phyloP scores from a whole-genome alignment of 2,329 filamentous ascomycete species.

The Elsinoe perseae region DNA sequence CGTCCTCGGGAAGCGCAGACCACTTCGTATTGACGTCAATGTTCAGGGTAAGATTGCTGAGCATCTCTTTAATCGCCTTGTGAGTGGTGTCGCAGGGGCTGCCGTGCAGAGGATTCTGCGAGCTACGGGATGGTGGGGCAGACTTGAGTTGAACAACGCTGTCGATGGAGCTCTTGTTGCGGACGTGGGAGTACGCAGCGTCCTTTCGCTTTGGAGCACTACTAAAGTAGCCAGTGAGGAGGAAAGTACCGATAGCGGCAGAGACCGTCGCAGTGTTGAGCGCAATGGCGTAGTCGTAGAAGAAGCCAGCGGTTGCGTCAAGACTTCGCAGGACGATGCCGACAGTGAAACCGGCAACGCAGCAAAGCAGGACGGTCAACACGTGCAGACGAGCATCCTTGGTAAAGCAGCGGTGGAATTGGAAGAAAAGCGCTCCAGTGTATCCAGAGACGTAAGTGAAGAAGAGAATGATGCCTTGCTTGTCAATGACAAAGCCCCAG shows the following conservation, averaged over 20 bases:
- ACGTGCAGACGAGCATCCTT: constrained; percentile 16
- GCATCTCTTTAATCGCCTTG: constrained; percentile 14
- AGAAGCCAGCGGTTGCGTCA: constrained; percentile 3
- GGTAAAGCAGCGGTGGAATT: constrained; percentile 20
- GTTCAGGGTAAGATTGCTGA: constrained; percentile 16
- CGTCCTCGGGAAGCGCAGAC: constrained; percentile 16
- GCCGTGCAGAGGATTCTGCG: not conserved
- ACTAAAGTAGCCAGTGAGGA: constrained; percentile 18
- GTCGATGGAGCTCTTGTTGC: constrained; percentile 7
- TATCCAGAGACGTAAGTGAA: constrained; percentile 17
- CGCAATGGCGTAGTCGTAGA: constrained; percentile 18
- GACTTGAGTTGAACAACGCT: constrained; percentile 13
- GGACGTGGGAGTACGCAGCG: not conserved
- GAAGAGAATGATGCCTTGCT: constrained; percentile 16
- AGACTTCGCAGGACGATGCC: constrained; percentile 16
- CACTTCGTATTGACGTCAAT: constrained; percentile 18
- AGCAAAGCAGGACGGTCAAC: constrained; percentile 15
- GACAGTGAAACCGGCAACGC: constrained; percentile 17
- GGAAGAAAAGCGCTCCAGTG: constrained; percentile 19
- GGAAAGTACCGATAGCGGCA: constrained; percentile 16
- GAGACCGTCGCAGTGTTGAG: constrained; percentile 16
- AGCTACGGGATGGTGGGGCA: constrained; percentile 9
- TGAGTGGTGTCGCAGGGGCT: constrained; percentile 16
- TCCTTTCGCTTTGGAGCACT: not conserved
- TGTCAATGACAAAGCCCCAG: constrained; percentile 17